phyloP scores from a whole-genome alignment of 768 basidiomycete genomes.

The Sistotremastrum suecicum region DNA sequence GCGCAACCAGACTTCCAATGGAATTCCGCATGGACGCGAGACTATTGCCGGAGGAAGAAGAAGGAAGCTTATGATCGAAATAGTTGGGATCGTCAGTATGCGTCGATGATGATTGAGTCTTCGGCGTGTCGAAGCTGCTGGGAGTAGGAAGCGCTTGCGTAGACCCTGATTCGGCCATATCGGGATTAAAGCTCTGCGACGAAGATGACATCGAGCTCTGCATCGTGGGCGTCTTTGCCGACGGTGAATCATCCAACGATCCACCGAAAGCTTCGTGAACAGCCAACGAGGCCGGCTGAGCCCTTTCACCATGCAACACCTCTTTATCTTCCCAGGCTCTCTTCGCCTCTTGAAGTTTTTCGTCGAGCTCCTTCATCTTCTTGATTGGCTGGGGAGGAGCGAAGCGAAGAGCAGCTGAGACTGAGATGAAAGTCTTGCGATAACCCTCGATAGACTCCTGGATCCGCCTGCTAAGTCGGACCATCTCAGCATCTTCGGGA shows the following conservation, averaged over 20 bases:
- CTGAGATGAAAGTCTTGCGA: conserved; percentile 76
- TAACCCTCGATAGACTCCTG: conserved; percentile 77
- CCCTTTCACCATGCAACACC: conserved; percentile 58
- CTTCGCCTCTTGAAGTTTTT: conserved; percentile 53
- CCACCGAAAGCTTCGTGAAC: not conserved
- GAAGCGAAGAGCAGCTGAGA: conserved; percentile 84
- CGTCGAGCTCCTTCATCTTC: conserved; percentile 81
- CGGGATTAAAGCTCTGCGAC: no score
- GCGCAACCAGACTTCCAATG: conserved; percentile 10
- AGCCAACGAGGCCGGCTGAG: conserved; percentile 12
- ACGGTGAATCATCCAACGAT: no score
- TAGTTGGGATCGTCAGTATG: conserved; percentile 24
- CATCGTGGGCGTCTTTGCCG: no score
- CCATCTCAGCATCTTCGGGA: conserved; percentile 58
- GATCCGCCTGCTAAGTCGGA: conserved; percentile 61
- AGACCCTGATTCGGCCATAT: no score
- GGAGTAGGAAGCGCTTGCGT: conserved; percentile 30
- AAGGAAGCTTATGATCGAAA: conserved; percentile 24
- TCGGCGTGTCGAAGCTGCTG: conserved; percentile 22
- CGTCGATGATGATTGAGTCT: conserved; percentile 12
- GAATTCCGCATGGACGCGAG: conserved; percentile 17
- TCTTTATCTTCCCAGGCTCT: conserved; percentile 82
- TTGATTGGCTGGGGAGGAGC: conserved; percentile 82
- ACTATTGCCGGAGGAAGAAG: conserved; percentile 15
- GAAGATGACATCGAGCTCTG: no score